Evolutionary conservation across 495 filamentous ascomycete species (phyloP).

Genomic region (Lichenothelia convexa): DNA sequence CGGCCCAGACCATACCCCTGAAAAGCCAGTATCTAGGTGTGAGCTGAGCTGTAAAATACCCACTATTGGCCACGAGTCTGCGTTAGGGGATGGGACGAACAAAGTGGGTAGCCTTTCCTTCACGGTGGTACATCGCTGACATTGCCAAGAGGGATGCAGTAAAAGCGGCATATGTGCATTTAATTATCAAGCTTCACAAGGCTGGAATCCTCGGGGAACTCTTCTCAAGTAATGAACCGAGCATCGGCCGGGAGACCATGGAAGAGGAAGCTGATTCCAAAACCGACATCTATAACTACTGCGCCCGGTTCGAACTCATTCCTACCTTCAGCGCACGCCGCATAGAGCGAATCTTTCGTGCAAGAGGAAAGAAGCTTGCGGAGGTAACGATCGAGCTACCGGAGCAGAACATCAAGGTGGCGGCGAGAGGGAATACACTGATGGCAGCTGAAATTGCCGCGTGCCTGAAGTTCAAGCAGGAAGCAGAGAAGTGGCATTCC

Average conservation of each 20-base stretch:
- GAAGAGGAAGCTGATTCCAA: constrained; percentile 7
- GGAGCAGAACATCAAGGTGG: constrained; percentile 23
- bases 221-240: not conserved
- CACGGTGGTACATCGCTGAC: too few relatives aligned
- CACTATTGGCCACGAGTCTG: too few relatives aligned
- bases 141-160: too few relatives aligned
- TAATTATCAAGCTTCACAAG: constrained; percentile 6
- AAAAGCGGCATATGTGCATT: constrained; percentile 4
- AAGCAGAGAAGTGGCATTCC: constrained; percentile 26
- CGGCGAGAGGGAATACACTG: not conserved
- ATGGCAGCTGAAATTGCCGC: constrained; percentile 3
- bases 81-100: too few relatives aligned
- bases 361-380: constrained; percentile 7
- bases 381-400: constrained; percentile 23
- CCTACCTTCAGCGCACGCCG: constrained; percentile 17
- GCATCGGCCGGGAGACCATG: constrained; percentile 1
- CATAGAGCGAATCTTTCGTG: constrained; percentile 3
- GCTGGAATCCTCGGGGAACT: constrained; percentile 2
- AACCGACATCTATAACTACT: constrained; percentile 31
- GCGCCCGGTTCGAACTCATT: constrained; percentile 25
- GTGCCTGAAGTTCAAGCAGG: constrained; percentile 13
- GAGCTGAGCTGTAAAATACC: too few relatives aligned
- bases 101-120: too few relatives aligned
- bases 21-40: too few relatives aligned
- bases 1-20: too few relatives aligned